These are phyloP conservation scores for Monosporascus sp. DNA, from an alignment of 2,329 filamentous ascomycete genomes.

Conservation along the genomic window DNA sequence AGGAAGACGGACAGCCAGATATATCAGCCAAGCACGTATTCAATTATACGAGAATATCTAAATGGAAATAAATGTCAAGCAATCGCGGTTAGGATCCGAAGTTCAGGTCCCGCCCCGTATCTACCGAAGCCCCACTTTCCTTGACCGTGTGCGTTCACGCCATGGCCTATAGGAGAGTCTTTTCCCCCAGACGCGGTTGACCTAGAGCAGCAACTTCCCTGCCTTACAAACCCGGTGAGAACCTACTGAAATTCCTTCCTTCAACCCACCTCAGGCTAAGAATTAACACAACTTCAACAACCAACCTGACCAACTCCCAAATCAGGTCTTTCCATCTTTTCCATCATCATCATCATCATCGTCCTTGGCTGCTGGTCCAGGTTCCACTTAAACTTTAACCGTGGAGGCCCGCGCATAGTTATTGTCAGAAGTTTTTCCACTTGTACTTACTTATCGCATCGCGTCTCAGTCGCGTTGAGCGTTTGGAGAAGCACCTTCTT, in stretches of 20 bases:
- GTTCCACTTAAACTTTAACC: background rate
- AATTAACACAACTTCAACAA: background rate
- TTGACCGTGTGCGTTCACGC: background rate
- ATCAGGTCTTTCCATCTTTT: background rate
- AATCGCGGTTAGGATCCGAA: background rate
- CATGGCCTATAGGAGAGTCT: background rate
- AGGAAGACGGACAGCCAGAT: no score
- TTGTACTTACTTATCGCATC: slow-evolving; percentile 7
- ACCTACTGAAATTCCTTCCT: background rate
- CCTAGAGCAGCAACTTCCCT: background rate
- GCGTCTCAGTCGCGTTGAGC: slow-evolving; percentile 55
- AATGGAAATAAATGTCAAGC: no score
- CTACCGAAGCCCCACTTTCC: background rate
- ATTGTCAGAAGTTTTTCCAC: background rate
- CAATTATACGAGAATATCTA: no score
- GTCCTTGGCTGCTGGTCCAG: background rate
- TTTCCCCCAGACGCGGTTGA: background rate
- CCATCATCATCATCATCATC: background rate
- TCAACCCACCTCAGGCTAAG: background rate
- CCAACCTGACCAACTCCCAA: background rate
- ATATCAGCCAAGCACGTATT: no score
- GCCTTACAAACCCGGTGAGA: background rate
- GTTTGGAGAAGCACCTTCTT: slow-evolving; percentile 23
- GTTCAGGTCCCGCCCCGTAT: background rate
- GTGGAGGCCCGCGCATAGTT: background rate